These are phyloP conservation scores for Ceratocystis variospora DNA, from an alignment of 2,329 filamentous ascomycete genomes.

Conservation along the genomic window DNA sequence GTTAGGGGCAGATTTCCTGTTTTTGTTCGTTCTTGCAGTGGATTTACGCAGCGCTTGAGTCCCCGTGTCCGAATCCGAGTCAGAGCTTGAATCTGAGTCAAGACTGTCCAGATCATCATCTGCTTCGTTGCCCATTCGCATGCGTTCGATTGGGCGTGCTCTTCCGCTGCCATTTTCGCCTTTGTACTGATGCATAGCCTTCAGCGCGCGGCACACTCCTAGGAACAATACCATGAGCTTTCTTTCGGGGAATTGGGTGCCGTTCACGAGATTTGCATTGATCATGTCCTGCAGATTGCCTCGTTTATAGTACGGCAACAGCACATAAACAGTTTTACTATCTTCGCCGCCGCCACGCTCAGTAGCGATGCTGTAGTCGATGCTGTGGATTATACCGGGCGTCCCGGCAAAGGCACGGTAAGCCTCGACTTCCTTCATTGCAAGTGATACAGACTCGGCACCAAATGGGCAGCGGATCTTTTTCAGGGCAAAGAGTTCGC, in stretches of 20 bases:
- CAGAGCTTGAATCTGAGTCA: conserved; percentile 22
- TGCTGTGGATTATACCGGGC: conserved; percentile 70
- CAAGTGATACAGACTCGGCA: conserved; percentile 85
- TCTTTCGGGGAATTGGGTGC: conserved; percentile 76
- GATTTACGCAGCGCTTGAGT: conserved; percentile 24
- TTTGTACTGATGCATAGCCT: conserved; percentile 81
- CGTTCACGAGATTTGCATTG: conserved; percentile 95
- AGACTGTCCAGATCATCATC: conserved; percentile 27
- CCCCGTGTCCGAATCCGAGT: conserved; percentile 27
- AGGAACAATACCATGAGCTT: conserved; percentile 80
- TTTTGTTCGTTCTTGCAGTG: not conserved
- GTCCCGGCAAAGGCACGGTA: conserved; percentile 79
- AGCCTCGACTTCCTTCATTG: conserved; percentile 93
- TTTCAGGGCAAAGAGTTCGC: conserved; percentile 84
- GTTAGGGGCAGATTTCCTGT: not conserved
- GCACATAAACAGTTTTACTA: conserved; percentile 89
- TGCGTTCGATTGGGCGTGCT: conserved; percentile 32
- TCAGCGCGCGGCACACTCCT: conserved; percentile 77
- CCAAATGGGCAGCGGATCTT: conserved; percentile 98
- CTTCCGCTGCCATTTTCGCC: conserved; percentile 28
- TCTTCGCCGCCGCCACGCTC: conserved; percentile 49
- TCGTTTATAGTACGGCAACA: conserved; percentile 86
- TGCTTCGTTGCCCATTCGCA: conserved; percentile 37
- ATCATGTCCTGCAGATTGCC: conserved; percentile 97
- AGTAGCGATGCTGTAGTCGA: conserved; percentile 69